Percentiles rank a stretch among this genome's conserved stretches.
Conservation (phyloP, 768 basidiomycete species). For the Xerocomus spinulosus region DNA sequence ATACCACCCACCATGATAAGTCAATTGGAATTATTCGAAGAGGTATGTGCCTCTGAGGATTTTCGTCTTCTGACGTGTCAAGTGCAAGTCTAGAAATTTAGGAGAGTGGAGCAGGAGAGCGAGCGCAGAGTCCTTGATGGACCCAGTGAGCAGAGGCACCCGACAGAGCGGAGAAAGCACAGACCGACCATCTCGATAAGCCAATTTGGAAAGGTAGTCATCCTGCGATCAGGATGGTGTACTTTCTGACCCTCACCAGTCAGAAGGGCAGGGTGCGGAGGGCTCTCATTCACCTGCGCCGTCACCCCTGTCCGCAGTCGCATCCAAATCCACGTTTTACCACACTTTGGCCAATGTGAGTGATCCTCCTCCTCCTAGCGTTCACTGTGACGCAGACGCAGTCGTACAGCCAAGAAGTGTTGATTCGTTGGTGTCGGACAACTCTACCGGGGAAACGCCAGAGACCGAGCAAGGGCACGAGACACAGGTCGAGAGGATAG, state of each 20-base stretch:
- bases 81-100: conserved; percentile 44
- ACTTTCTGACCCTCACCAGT: conserved; percentile 11
- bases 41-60: conserved; percentile 15
- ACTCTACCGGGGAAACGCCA: conserved; percentile 30
- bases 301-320: conserved; percentile 37
- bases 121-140: conserved; percentile 44
- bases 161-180: conserved; percentile 26
- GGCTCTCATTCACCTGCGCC: conserved; percentile 19
- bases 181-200: conserved; percentile 55
- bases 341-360: conserved; percentile 42
- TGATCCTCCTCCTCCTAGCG: not conserved
- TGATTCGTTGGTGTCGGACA: conserved; percentile 41
- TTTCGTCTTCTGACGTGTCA: not conserved
- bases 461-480: conserved; percentile 44
- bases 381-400: conserved; percentile 8
- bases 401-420: conserved; percentile 40
- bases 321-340: conserved; percentile 45
- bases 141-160: conserved; percentile 10
- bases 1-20: conserved; percentile 13
- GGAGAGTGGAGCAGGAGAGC: conserved; percentile 52
- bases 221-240: not conserved
- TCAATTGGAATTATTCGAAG: conserved; percentile 28
- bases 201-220: conserved; percentile 54
- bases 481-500: conserved; percentile 46
- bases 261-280: conserved; percentile 22